A percentile compares a stretch with the other conserved stretches of the same genome.
These are phyloP conservation scores for Pichia manshurica DNA, from an alignment of 805 yeast species.

Conservation along the genomic window DNA sequence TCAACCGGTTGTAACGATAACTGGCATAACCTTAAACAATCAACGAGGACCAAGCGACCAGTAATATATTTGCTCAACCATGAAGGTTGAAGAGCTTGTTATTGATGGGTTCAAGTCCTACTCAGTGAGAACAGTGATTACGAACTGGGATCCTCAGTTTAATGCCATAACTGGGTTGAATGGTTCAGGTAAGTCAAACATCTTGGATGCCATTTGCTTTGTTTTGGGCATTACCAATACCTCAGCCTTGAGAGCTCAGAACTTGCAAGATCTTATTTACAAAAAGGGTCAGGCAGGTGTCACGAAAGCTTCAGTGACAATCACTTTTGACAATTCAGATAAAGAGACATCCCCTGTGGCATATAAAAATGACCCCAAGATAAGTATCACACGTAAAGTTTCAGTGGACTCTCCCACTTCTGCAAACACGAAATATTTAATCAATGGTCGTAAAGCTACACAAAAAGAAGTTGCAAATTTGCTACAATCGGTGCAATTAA, in stretches of 20 bases:
- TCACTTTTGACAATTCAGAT: conserved; percentile 87
- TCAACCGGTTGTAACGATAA: background rate
- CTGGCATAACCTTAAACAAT: too few relatives aligned
- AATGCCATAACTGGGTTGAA: conserved; percentile 97
- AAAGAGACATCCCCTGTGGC: conserved; percentile 77
- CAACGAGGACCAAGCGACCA: too few relatives aligned
- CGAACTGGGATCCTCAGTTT: conserved; percentile 94
- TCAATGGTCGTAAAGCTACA: conserved; percentile 95
- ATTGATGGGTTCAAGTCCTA: conserved; percentile 97
- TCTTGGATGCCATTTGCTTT: conserved; percentile 93
- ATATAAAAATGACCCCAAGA: conserved; percentile 67
- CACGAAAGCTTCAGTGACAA: conserved; percentile 93
- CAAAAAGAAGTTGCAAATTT: conserved; percentile 86
- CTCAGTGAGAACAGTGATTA: conserved; percentile 91
- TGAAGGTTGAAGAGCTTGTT: conserved; percentile 94
- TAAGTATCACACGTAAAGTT: conserved; percentile 88
- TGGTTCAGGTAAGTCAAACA: conserved; percentile 97
- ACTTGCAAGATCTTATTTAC: conserved; percentile 87
- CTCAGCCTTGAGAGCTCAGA: conserved; percentile 92
- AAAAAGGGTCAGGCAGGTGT: conserved; percentile 98
- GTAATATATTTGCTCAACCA: conserved; percentile 25
- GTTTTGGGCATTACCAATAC: conserved; percentile 95
- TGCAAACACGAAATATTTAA: conserved; percentile 55
- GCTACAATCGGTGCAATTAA: conserved; percentile 91
- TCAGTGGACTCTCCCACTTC: conserved; percentile 66